phyloP scores from a whole-genome alignment of 768 basidiomycete species.

The Suillus americanus region DNA sequence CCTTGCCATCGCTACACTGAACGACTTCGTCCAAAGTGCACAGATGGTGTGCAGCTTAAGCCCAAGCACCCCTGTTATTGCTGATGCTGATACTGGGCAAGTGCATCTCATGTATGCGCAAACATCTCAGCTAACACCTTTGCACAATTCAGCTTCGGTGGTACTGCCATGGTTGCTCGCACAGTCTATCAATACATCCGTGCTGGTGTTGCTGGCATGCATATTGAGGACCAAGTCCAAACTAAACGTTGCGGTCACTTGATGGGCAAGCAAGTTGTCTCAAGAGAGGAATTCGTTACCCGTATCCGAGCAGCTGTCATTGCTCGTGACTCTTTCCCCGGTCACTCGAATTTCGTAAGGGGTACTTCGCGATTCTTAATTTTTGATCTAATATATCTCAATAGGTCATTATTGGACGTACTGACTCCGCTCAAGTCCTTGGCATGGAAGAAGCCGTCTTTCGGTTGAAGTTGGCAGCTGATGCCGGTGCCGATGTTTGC shows the following conservation, averaged over 20 bases:
- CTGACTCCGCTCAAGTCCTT: slow-evolving; percentile 75
- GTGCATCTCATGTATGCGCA: slow-evolving; percentile 5
- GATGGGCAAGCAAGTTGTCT: slow-evolving; percentile 80
- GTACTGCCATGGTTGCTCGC: slow-evolving; percentile 72
- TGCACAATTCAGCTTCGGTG: slow-evolving; percentile 51
- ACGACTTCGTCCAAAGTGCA: slow-evolving; percentile 72
- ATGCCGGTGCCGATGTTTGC: slow-evolving; percentile 76
- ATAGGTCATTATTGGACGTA: slow-evolving; percentile 72
- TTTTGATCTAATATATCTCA: not conserved
- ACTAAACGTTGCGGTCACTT: slow-evolving; percentile 80
- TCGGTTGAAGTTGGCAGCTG: slow-evolving; percentile 68
- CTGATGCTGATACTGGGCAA: slow-evolving; percentile 79
- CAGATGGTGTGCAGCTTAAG: slow-evolving; percentile 69
- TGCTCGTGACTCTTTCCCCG: slow-evolving; percentile 74
- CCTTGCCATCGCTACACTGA: slow-evolving; percentile 73
- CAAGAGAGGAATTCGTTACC: slow-evolving; percentile 71
- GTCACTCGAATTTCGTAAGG: slow-evolving; percentile 70
- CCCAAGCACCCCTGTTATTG: slow-evolving; percentile 69
- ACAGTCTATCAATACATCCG: slow-evolving; percentile 70
- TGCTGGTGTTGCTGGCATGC: slow-evolving; percentile 71
- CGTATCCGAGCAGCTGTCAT: slow-evolving; percentile 77
- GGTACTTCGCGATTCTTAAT: not conserved
- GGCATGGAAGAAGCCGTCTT: slow-evolving; percentile 76
- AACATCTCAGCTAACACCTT: slow-evolving; percentile 17
- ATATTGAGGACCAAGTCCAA: slow-evolving; percentile 83